Conservation (phyloP, 805 yeast genomes). For the Ogataea pini region DNA sequence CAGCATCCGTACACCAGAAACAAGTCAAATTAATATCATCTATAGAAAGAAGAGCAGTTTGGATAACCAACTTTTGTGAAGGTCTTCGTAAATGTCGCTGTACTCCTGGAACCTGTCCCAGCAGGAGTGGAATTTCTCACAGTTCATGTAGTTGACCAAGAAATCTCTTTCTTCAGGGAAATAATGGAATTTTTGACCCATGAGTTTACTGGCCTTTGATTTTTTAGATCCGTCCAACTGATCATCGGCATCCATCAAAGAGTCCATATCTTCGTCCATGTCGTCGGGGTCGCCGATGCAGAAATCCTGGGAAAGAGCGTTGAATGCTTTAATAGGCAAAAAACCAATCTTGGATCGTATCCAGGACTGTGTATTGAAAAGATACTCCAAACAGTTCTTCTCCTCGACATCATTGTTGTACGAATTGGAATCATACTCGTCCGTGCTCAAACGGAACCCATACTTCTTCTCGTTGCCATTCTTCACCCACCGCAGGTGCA, state of each 20-base stretch:
- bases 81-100: slow-evolving; percentile 32
- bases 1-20: slow-evolving; percentile 3
- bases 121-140: slow-evolving; percentile 40
- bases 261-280: slow-evolving; percentile 25
- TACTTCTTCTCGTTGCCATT: slow-evolving; percentile 26
- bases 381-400: slow-evolving; percentile 40
- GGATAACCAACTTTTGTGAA: slow-evolving; percentile 37
- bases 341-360: slow-evolving; percentile 42
- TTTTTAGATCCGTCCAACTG: slow-evolving; percentile 7
- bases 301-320: slow-evolving; percentile 40
- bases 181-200: slow-evolving; percentile 36
- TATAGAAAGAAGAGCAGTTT: slow-evolving; percentile 22
- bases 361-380: slow-evolving; percentile 40
- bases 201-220: slow-evolving; percentile 19
- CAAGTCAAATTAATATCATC: not conserved
- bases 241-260: slow-evolving; percentile 20
- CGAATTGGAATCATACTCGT: slow-evolving; percentile 35
- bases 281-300: slow-evolving; percentile 36
- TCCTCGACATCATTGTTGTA: slow-evolving; percentile 42
- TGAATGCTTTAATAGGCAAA: slow-evolving; percentile 40
- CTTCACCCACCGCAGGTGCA: slow-evolving; percentile 36
- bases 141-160: slow-evolving; percentile 41
- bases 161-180: slow-evolving; percentile 40
- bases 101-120: slow-evolving; percentile 43
- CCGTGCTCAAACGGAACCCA: slow-evolving; percentile 31